A percentile compares a stretch with the other conserved stretches of the same genome.
These are phyloP conservation scores for Fusarium stilboides DNA, from an alignment of 2,329 filamentous ascomycete species.

Conservation along the genomic window DNA sequence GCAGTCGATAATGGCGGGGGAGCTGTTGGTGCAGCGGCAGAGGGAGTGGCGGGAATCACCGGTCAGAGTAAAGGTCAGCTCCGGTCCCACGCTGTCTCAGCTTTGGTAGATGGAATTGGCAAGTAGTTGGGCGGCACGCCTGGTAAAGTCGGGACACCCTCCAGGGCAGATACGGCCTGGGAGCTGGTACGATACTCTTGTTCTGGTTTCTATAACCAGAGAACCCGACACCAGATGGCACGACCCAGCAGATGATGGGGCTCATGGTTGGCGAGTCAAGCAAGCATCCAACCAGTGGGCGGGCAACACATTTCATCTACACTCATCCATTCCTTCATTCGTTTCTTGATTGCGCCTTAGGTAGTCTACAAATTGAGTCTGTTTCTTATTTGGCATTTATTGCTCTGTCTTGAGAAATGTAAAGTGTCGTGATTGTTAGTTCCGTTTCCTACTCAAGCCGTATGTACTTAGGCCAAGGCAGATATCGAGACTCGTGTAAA, in stretches of 20 bases:
- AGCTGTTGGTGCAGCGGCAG: conserved; percentile 16
- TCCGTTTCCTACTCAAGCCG: background rate
- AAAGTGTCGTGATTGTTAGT: background rate
- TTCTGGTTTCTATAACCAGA: background rate
- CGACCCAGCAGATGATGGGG: conserved; percentile 7
- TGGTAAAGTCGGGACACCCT: background rate
- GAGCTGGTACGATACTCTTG: background rate
- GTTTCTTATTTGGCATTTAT: conserved; percentile 29
- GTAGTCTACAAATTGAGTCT: conserved; percentile 49
- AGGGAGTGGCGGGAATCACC: conserved; percentile 10
- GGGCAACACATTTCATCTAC: conserved; percentile 17
- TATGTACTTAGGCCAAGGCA: conserved; percentile 1
- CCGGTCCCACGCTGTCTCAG: conserved; percentile 24
- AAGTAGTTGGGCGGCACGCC: conserved; percentile 12
- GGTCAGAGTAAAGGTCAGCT: conserved; percentile 33
- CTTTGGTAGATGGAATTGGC: conserved; percentile 9
- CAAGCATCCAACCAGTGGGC: conserved; percentile 10
- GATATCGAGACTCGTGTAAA: conserved; percentile 5
- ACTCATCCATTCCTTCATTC: conserved; percentile 33
- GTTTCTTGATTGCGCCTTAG: conserved; percentile 43
- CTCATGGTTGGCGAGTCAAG: conserved; percentile 16
- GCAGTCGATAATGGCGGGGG: conserved; percentile 11
- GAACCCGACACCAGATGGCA: conserved; percentile 4
- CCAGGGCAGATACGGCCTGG: background rate
- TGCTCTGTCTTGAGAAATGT: background rate